Percentiles rank a stretch among this genome's conserved stretches.
These are phyloP conservation scores for Yarrowia sp. DNA, from an alignment of 805 yeast species.

Conservation along the genomic window DNA sequence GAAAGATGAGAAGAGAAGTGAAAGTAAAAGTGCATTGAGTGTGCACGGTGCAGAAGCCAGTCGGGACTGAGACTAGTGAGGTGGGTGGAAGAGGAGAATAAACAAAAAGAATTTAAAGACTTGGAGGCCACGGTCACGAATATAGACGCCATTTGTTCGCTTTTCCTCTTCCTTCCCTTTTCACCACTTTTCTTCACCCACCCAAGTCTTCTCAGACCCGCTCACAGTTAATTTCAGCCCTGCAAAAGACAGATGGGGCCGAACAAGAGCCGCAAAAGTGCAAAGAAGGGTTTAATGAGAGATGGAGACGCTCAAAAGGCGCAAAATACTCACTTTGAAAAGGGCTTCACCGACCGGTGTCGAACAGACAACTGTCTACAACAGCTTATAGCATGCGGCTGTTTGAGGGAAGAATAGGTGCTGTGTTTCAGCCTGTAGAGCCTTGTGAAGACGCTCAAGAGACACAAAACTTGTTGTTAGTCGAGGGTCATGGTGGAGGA, in stretches of 20 bases:
- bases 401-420: neutral
- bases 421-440: neutral
- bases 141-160: too few relatives aligned
- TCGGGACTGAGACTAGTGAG: constrained; percentile 27
- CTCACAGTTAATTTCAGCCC: neutral
- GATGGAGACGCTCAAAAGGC: too few relatives aligned
- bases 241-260: neutral
- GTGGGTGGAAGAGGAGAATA: too few relatives aligned
- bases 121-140: too few relatives aligned
- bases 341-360: too few relatives aligned
- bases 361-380: too few relatives aligned
- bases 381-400: constrained; percentile 12
- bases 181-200: neutral
- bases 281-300: neutral
- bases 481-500: neutral
- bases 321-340: neutral
- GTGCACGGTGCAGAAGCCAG: constrained; percentile 25
- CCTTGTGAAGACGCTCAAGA: too few relatives aligned
- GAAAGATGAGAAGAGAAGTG: constrained; percentile 37
- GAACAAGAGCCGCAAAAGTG: neutral
- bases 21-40: constrained; percentile 36
- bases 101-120: too few relatives aligned
- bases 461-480: neutral
- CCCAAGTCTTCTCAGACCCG: too few relatives aligned
- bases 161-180: too few relatives aligned